A percentile compares a stretch with the other conserved stretches of the same genome.
Evolutionary conservation across 2,329 filamentous ascomycete species (phyloP).

Genomic region (Aureobasidium melanogenum): DNA sequence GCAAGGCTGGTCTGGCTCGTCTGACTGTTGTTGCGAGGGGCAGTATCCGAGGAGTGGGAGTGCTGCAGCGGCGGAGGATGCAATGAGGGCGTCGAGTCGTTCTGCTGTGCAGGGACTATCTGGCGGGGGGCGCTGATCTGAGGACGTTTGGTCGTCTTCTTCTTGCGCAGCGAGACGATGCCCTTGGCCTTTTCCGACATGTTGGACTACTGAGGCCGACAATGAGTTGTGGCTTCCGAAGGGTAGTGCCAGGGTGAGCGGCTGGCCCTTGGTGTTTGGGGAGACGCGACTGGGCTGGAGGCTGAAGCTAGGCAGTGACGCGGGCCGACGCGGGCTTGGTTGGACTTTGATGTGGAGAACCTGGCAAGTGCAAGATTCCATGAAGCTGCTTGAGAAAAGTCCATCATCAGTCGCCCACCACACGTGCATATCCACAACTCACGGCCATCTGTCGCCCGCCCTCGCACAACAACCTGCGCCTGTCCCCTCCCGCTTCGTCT

Average conservation of each 20-base stretch:
- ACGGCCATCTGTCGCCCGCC: not conserved
- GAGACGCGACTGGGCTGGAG: too few relatives aligned
- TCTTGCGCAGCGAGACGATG: conserved; percentile 52
- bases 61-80: not conserved
- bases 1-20: conserved; percentile 13
- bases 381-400: not conserved
- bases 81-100: conserved; percentile 10
- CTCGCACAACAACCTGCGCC: not conserved
- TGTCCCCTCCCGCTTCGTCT: not conserved
- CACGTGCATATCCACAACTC: not conserved
- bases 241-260: not conserved
- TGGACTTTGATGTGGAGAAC: not conserved
- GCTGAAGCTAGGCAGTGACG: not conserved
- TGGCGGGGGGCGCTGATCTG: conserved; percentile 53
- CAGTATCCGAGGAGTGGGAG: not conserved
- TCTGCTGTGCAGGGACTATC: conserved; percentile 27
- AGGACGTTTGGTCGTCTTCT: conserved; percentile 44
- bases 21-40: not conserved
- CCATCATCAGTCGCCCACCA: not conserved
- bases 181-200: conserved; percentile 34
- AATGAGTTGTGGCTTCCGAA: not conserved
- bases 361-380: not conserved
- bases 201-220: not conserved
- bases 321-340: not conserved
- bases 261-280: too few relatives aligned